Evolutionary conservation across 495 filamentous ascomycete species (phyloP).

Genomic region (Aspergillus bridgeri): DNA sequence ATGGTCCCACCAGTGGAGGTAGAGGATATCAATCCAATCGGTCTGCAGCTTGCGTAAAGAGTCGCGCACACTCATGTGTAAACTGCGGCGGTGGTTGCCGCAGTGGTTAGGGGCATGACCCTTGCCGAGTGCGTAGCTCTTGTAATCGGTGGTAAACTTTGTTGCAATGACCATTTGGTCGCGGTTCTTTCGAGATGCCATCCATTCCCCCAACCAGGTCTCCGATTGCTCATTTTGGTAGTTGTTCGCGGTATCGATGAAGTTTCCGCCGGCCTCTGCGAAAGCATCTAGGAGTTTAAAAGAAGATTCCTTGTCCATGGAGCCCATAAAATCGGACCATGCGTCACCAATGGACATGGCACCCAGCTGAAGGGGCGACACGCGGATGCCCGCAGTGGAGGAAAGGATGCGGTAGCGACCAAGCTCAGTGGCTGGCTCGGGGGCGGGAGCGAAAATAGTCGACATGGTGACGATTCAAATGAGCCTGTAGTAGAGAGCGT

Average conservation of each 20-base stretch:
- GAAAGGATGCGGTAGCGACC: conserved; percentile 60
- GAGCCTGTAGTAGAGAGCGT: not conserved
- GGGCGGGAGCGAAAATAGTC: conserved; percentile 42
- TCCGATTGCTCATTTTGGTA: conserved; percentile 52
- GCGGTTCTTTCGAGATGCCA: conserved; percentile 48
- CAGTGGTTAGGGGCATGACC: conserved; percentile 50
- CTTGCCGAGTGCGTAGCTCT: conserved; percentile 28
- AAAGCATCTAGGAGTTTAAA: conserved; percentile 54
- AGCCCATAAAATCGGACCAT: conserved; percentile 50
- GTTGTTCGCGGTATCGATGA: conserved; percentile 53
- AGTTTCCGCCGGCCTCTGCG: conserved; percentile 48
- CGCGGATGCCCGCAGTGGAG: conserved; percentile 54
- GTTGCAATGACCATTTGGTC: conserved; percentile 73
- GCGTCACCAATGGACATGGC: conserved; percentile 60
- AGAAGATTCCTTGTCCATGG: conserved; percentile 41
- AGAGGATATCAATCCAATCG: conserved; percentile 61
- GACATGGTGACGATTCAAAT: conserved; percentile 16
- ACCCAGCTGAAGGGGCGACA: conserved; percentile 59
- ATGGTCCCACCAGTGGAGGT: conserved; percentile 61
- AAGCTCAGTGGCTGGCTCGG: conserved; percentile 52
- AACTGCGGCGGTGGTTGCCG: conserved; percentile 53
- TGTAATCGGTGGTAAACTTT: conserved; percentile 54
- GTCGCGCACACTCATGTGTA: conserved; percentile 53
- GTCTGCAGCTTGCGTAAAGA: conserved; percentile 61
- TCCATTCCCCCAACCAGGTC: conserved; percentile 54